phyloP scores from a whole-genome alignment of 2,329 filamentous ascomycete species.

The Zasmidium angulare region DNA sequence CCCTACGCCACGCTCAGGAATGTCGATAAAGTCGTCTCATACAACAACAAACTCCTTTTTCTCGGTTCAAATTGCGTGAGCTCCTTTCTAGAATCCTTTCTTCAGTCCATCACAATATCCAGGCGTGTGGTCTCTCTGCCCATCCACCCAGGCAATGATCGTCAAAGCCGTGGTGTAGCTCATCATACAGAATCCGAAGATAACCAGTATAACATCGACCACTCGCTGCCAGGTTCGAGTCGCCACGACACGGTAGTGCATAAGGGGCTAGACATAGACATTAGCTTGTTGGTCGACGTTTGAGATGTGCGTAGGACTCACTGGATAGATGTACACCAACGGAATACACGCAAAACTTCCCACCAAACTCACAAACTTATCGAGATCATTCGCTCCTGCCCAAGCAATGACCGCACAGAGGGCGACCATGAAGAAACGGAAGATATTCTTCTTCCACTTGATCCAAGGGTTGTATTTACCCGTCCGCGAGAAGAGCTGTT shows the following conservation, averaged over 20 bases:
- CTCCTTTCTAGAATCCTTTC: slow-evolving; percentile 4
- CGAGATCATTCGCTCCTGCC: slow-evolving; percentile 86
- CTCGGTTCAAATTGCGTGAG: neutral
- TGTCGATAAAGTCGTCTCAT: neutral
- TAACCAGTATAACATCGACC: slow-evolving; percentile 72
- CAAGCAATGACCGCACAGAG: slow-evolving; percentile 85
- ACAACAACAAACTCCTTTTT: neutral
- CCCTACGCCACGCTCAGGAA: neutral
- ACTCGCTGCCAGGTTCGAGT: slow-evolving; percentile 65
- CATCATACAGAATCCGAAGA: slow-evolving; percentile 86
- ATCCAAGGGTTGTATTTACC: slow-evolving; percentile 98
- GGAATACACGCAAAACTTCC: slow-evolving; percentile 98
- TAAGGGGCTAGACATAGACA: slow-evolving; percentile 65
- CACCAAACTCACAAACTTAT: slow-evolving; percentile 95
- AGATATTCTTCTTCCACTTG: slow-evolving; percentile 99
- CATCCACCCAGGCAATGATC: slow-evolving; percentile 77
- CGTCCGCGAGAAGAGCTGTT: slow-evolving; percentile 87
- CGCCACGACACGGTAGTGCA: slow-evolving; percentile 82
- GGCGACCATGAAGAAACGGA: slow-evolving; percentile 89
- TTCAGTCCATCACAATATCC: slow-evolving; percentile 60
- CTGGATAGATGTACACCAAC: slow-evolving; percentile 94
- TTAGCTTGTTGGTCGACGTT: neutral
- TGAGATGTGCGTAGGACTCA: slow-evolving; percentile 52
- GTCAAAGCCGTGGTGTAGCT: slow-evolving; percentile 87
- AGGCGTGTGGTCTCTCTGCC: slow-evolving; percentile 51